Evolutionary conservation across 139 green algal species (phyloP), one percentile per base, ranked within the genome.

Genomic region (Chlorella sp.): DNA sequence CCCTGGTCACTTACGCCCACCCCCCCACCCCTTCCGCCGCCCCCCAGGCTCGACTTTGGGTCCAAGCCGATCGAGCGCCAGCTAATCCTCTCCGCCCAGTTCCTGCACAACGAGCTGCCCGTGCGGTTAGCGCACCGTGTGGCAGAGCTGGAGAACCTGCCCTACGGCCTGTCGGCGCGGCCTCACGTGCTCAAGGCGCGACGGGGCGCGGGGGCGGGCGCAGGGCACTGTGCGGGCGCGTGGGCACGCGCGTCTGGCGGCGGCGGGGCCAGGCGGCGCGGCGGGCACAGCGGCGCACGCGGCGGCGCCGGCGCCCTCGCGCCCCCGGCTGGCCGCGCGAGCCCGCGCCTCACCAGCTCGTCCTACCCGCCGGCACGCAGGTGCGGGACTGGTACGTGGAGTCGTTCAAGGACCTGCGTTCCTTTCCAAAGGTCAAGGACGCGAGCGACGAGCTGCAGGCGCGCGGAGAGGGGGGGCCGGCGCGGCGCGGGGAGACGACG

Each of bases 371-470:
- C 3, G 3, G 23, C 45, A 17, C 6, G 43, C 83, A 97, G 93
- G 94, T 98, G 9, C 90, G 96, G 2, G 96, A 99, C 80, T 99
- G 96, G 96, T 99, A 99, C 74, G 92, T 98, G 63, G 94, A 99
- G 76, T 98, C 92, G 0, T 99, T 98, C 86, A 86, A 88, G 29
- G 96, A 98, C 59, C 85, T 99, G 53, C 86, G 92, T 5, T 41
- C 67, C 2, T 98, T 98, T 63, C 88, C 87, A 0, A 46, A 78
- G 27, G 85, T 98, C 2, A 82, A 79, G 35, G 80, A 91, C 48
- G 76, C 68, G 12, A 23, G 40, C 9, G 94, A 98, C 48, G 96
- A 99, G 80, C 31, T 86, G 11, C 46, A n/a, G n/a, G n/a, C n/a
- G n/a, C n/a, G n/a, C n/a, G n/a, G n/a, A n/a, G n/a, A n/a, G n/a